phyloP scores from a whole-genome alignment of 129 eudicot species.

The Flaveria trinervia region DNA sequence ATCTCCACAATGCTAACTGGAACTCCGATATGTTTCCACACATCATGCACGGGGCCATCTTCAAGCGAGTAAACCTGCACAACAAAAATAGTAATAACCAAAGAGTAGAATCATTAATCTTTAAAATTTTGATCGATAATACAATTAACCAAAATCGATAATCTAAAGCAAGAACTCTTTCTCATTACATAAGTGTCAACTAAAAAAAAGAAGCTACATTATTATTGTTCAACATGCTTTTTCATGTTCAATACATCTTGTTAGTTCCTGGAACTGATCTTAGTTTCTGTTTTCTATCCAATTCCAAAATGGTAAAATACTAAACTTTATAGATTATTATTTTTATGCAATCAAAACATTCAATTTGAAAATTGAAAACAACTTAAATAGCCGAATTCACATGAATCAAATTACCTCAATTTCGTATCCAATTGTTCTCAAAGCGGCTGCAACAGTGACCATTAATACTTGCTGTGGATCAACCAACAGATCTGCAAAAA shows the following conservation, averaged over 20 bases:
- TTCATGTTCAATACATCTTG: not conserved
- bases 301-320: not conserved
- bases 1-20: slow-evolving; percentile 45
- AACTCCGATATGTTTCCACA: slow-evolving; percentile 71
- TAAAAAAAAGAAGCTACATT: not conserved
- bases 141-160: not conserved
- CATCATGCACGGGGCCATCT: slow-evolving; percentile 70
- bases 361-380: not conserved
- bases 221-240: too few relatives aligned
- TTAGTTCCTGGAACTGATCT: not conserved
- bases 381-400: not conserved
- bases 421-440: slow-evolving; percentile 77
- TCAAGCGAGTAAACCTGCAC: slow-evolving; percentile 77
- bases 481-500: slow-evolving; percentile 81
- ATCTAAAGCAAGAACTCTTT: not conserved
- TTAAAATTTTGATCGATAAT: not conserved
- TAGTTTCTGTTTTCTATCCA: not conserved
- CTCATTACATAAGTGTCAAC: not conserved
- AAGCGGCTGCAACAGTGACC: slow-evolving; percentile 78
- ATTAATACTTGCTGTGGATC: slow-evolving; percentile 81
- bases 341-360: not conserved
- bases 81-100: not conserved
- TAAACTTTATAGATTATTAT: not conserved
- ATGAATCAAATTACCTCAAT: slow-evolving; percentile 63
- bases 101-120: not conserved